Conservation (phyloP, 2,329 filamentous ascomycete genomes). For the Alternaria gansuensis region DNA sequence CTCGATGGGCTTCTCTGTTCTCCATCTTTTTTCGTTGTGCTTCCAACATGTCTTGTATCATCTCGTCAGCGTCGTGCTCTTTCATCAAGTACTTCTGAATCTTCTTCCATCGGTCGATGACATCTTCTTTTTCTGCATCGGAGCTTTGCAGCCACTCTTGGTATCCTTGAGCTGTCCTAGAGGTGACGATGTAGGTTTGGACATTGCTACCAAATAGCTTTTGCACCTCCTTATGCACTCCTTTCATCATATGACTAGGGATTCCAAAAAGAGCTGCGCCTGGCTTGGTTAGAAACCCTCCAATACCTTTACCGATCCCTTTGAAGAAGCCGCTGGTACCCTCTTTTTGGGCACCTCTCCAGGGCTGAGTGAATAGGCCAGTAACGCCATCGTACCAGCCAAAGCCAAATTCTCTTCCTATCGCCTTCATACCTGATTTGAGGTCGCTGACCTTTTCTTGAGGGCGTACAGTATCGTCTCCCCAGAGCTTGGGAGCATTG, state of each 20-base stretch:
- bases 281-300: slow-evolving; percentile 37
- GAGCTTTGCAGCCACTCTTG: slow-evolving; percentile 32
- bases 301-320: slow-evolving; percentile 39
- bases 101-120: slow-evolving; percentile 27
- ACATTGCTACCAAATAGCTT: slow-evolving; percentile 24
- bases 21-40: not conserved
- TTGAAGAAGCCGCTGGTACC: slow-evolving; percentile 37
- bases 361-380: slow-evolving; percentile 34
- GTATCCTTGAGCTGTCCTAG: slow-evolving; percentile 30
- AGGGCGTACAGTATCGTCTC: slow-evolving; percentile 33
- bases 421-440: slow-evolving; percentile 28
- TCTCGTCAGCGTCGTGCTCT: slow-evolving; percentile 10
- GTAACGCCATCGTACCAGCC: slow-evolving; percentile 37
- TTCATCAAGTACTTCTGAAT: slow-evolving; percentile 25
- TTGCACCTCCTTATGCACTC: slow-evolving; percentile 30
- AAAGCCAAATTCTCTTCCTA: slow-evolving; percentile 37
- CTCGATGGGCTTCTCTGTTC: not conserved
- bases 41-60: slow-evolving; percentile 33
- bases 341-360: slow-evolving; percentile 31
- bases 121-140: slow-evolving; percentile 26
- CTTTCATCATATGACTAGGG: slow-evolving; percentile 29
- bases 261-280: slow-evolving; percentile 29
- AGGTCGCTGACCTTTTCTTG: slow-evolving; percentile 32
- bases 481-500: slow-evolving; percentile 35
- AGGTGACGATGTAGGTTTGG: slow-evolving; percentile 26